Conservation (phyloP, 2,329 filamentous ascomycete species). For the Cytospora leucostoma region DNA sequence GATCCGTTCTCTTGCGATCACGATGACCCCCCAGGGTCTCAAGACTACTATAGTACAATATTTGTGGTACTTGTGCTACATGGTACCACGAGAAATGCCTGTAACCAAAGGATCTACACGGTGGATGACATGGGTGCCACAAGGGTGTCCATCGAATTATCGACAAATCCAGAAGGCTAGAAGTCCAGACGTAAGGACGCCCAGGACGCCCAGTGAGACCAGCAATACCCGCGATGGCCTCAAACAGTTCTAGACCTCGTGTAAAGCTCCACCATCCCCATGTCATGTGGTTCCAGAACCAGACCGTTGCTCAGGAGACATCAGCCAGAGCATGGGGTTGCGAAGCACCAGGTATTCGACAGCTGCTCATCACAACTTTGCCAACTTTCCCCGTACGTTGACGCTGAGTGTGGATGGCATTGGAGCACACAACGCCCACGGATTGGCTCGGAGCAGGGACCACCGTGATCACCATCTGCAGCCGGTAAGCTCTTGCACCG, state of each 20-base stretch:
- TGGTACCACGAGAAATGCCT: neutral
- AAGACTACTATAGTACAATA: neutral
- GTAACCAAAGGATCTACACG: too few species aligned
- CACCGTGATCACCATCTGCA: neutral
- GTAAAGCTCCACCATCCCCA: neutral
- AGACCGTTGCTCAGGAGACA: neutral
- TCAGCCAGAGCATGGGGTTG: neutral
- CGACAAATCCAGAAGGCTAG: neutral
- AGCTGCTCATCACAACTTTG: neutral
- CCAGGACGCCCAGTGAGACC: neutral
- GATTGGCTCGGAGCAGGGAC: neutral
- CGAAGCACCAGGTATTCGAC: neutral
- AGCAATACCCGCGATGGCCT: constrained; percentile 13
- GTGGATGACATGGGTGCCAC: neutral
- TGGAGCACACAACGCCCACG: neutral
- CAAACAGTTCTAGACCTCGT: neutral
- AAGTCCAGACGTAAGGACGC: neutral
- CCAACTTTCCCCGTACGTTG: neutral
- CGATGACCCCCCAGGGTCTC: neutral
- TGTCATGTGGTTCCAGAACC: neutral
- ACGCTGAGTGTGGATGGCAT: neutral
- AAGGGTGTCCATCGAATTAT: neutral
- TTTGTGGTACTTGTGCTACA: too few species aligned
- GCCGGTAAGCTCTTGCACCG: neutral
- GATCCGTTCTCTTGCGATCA: neutral